Percentiles rank a stretch among this genome's conserved stretches.
Evolutionary conservation across 1,139 yeast genomes (phyloP).

Genomic region (Eremothecium gossypii): DNA sequence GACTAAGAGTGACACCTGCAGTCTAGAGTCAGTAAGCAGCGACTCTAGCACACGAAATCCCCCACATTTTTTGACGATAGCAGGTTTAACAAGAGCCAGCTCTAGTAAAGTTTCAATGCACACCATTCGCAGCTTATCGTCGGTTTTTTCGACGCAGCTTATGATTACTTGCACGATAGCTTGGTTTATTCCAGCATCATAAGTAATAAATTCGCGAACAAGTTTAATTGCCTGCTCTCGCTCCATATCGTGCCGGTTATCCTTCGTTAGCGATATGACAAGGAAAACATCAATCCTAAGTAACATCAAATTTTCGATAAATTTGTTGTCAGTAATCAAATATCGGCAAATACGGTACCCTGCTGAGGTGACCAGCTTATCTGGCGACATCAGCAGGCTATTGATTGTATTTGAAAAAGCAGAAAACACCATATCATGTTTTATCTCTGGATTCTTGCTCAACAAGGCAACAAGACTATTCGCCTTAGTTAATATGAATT

Average conservation of each 20-base stretch:
- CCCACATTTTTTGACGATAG: conserved; percentile 50
- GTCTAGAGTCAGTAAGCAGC: conserved; percentile 46
- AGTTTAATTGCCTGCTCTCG: conserved; percentile 73
- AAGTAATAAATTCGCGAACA: conserved; percentile 51
- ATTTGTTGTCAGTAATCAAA: conserved; percentile 45
- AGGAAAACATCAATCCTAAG: conserved; percentile 54
- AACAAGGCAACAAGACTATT: conserved; percentile 55
- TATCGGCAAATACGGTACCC: conserved; percentile 70
- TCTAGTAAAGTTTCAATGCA: conserved; percentile 68
- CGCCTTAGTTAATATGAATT: conserved; percentile 45
- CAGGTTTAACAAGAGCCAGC: conserved; percentile 53
- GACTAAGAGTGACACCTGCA: conserved; percentile 46
- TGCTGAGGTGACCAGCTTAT: conserved; percentile 59
- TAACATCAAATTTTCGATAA: conserved; percentile 40
- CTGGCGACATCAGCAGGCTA: conserved; percentile 47
- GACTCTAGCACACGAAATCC: conserved; percentile 55
- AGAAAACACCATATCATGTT: conserved; percentile 55
- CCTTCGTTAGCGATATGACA: conserved; percentile 55
- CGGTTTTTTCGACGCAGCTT: conserved; percentile 56
- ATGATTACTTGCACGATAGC: conserved; percentile 68
- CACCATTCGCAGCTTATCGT: conserved; percentile 46
- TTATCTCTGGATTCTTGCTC: conserved; percentile 50
- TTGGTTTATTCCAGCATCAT: conserved; percentile 40
- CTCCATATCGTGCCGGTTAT: conserved; percentile 46
- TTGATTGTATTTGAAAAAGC: conserved; percentile 55